These are phyloP conservation scores for Lichtheimia ramosa DNA, from an alignment of 371 early-diverging fungal genomes.

Conservation along the genomic window DNA sequence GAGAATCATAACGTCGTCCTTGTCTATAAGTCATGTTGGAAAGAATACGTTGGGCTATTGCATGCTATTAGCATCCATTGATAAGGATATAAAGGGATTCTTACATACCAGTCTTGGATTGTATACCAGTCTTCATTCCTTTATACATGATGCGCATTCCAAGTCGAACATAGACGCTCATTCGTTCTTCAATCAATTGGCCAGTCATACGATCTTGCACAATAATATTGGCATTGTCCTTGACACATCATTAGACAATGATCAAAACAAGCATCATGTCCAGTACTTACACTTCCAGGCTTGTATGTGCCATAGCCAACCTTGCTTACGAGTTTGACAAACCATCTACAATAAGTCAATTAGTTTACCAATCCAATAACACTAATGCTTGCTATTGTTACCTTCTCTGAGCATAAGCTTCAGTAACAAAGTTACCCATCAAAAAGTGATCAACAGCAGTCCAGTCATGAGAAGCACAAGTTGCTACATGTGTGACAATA, in stretches of 20 bases:
- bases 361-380: slow-evolving; percentile 13
- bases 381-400: slow-evolving; percentile 7
- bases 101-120: slow-evolving; percentile 40
- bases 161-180: slow-evolving; percentile 81
- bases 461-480: slow-evolving; percentile 67
- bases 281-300: slow-evolving; percentile 58
- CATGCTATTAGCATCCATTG: background rate
- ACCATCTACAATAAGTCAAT: slow-evolving; percentile 81
- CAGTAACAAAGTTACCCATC: slow-evolving; percentile 79
- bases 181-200: slow-evolving; percentile 78
- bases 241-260: background rate
- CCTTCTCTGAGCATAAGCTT: slow-evolving; percentile 71
- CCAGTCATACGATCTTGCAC: slow-evolving; percentile 77
- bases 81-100: background rate
- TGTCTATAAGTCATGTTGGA: slow-evolving; percentile 70
- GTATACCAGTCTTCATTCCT: slow-evolving; percentile 51
- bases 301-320: slow-evolving; percentile 77
- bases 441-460: slow-evolving; percentile 65
- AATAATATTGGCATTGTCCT: slow-evolving; percentile 78
- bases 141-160: slow-evolving; percentile 83
- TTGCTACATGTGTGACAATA: slow-evolving; percentile 78
- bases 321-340: slow-evolving; percentile 72
- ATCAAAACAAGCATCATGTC: background rate
- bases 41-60: slow-evolving; percentile 54
- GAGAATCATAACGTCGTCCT: slow-evolving; percentile 77